Evolutionary conservation across 768 basidiomycete genomes (phyloP), one percentile per base, ranked within the genome.

Genomic region (Galerina sulciceps): DNA sequence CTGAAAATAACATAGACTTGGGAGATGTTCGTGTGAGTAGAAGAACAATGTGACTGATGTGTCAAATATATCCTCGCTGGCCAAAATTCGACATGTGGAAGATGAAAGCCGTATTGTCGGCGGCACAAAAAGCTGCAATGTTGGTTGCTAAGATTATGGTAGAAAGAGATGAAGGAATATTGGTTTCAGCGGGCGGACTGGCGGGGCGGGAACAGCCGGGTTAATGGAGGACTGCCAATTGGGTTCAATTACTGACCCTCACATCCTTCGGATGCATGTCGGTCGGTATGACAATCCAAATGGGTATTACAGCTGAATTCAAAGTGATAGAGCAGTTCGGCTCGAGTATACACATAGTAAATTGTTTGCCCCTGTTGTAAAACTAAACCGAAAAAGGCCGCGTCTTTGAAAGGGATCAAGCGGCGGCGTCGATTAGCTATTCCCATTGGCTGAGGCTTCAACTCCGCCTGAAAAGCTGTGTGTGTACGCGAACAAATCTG

Each of bases 251-350:
- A 49, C 47, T 55, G 36, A 22, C 55, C 54, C 59, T 60, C 53
- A 31, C 26, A 18, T 55, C 55, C 49, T 55, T 48, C 61, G 61
- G 61, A 50, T 44, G 59, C 59, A 55, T 55, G 57, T 65, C 66
- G 61, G 69, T 68, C 69, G 67, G 66, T 69, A 71, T 69, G 69
- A 64, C 66, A 65, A 67, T 68, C 61, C 60, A 62, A 58, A 64
- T 65, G 64, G 60, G 55, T 42, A 50, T 55, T 52, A n/a, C n/a
- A n/a, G n/a, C n/a, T n/a, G n/a, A n/a, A n/a, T n/a, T n/a, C n/a
- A n/a, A n/a, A n/a, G n/a, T n/a, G n/a, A n/a, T n/a, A n/a, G n/a
- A n/a, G n/a, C n/a, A n/a, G n/a, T n/a, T n/a, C n/a, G n/a, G n/a
- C n/a, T n/a, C n/a, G n/a, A n/a, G n/a, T n/a, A n/a, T n/a, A n/a